phyloP scores from a whole-genome alignment of 2,329 filamentous ascomycete species.

The Trichoderma afroharzianum region DNA sequence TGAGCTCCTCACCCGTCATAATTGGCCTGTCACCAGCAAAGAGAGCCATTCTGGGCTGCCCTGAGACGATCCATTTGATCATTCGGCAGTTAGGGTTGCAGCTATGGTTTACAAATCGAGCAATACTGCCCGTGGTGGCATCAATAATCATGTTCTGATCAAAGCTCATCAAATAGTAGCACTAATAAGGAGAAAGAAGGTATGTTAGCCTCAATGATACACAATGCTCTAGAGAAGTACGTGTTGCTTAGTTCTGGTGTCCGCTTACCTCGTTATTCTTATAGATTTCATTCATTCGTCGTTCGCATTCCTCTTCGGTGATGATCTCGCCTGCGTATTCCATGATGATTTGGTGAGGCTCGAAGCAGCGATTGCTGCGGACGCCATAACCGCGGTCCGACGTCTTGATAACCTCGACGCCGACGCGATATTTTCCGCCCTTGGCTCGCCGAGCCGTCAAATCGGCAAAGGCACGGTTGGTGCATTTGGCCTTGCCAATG shows the following conservation, averaged over 20 bases:
- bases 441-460: conserved; percentile 70
- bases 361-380: conserved; percentile 82
- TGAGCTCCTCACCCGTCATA: conserved; percentile 92
- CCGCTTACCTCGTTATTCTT: conserved; percentile 77
- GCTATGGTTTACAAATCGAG: conserved; percentile 96
- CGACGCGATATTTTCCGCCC: conserved; percentile 84
- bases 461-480: conserved; percentile 83
- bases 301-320: conserved; percentile 87
- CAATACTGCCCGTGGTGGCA: conserved; percentile 91
- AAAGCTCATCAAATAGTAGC: conserved; percentile 98
- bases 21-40: conserved; percentile 89
- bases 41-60: conserved; percentile 91
- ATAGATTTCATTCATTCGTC: conserved; percentile 89
- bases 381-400: conserved; percentile 85
- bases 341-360: conserved; percentile 91
- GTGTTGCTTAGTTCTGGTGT: neutral
- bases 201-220: neutral
- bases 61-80: conserved; percentile 95
- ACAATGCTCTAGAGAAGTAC: neutral
- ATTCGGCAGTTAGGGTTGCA: conserved; percentile 96
- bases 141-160: conserved; percentile 99
- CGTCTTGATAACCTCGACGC: conserved; percentile 93
- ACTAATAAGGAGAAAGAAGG: conserved; percentile 47
- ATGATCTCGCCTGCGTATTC: conserved; percentile 98
- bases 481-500: conserved; percentile 67